These are phyloP conservation scores for Leccinum variicolor DNA, from an alignment of 768 basidiomycete genomes.

Conservation along the genomic window DNA sequence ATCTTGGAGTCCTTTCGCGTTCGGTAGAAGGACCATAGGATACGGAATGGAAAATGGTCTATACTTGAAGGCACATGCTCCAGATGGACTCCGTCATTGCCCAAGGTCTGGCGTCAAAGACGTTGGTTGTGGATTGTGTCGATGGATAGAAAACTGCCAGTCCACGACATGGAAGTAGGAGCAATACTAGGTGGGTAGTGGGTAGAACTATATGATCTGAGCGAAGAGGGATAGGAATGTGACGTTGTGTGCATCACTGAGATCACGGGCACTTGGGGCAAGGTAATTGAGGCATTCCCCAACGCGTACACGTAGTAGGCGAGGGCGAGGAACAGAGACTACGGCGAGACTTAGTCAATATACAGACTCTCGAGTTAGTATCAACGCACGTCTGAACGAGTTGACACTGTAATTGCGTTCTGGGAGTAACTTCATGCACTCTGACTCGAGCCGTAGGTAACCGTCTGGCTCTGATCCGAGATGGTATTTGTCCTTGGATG, in stretches of 20 bases:
- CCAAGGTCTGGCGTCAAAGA: slow-evolving; percentile 71
- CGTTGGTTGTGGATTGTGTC: slow-evolving; percentile 46
- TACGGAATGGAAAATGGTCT: slow-evolving; percentile 11
- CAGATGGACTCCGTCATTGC: slow-evolving; percentile 69
- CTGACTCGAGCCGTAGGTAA: too few species aligned
- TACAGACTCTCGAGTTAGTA: too few species aligned
- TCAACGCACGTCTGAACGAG: too few species aligned
- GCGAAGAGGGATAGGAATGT: slow-evolving; percentile 46
- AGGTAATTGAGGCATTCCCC: slow-evolving; percentile 65
- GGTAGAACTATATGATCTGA: slow-evolving; percentile 38
- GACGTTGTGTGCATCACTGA: slow-evolving; percentile 45
- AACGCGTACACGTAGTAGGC: slow-evolving; percentile 83
- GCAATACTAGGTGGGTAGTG: slow-evolving; percentile 36
- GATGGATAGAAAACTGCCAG: slow-evolving; percentile 48
- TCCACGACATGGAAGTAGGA: slow-evolving; percentile 45
- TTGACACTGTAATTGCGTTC: too few species aligned
- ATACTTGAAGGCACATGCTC: slow-evolving; percentile 77
- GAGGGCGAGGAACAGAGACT: too few species aligned
- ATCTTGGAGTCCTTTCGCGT: too few species aligned
- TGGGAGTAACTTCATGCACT: too few species aligned
- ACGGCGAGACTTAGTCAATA: too few species aligned
- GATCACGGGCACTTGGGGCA: slow-evolving; percentile 48
- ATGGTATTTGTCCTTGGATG: too few species aligned
- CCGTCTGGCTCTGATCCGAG: too few species aligned
- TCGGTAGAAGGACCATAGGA: not conserved